A percentile compares a stretch with the other conserved stretches of the same genome.
phyloP scores from a whole-genome alignment of 2,329 filamentous ascomycete species.

The Hymenoscyphus fructigenus region DNA sequence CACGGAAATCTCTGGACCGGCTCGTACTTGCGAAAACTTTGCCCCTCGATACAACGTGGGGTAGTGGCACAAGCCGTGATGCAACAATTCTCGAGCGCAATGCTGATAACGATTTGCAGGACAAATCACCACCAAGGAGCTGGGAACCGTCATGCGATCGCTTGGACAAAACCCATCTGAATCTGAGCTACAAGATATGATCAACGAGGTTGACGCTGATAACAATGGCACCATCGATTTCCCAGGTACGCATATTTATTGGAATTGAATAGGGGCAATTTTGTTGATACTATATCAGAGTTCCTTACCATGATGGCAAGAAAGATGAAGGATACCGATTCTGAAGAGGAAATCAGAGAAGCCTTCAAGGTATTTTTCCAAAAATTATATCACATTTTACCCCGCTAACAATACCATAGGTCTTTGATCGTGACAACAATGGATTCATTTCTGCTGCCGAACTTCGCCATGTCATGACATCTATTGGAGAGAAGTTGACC shows the following conservation, averaged over 20 bases:
- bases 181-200: slow-evolving; percentile 90
- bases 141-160: slow-evolving; percentile 88
- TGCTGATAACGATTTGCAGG: slow-evolving; percentile 49
- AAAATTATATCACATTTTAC: slow-evolving; percentile 5
- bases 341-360: slow-evolving; percentile 86
- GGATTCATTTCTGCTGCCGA: slow-evolving; percentile 88
- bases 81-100: background rate
- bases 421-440: slow-evolving; percentile 88
- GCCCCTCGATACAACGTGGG: slow-evolving; percentile 11
- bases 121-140: slow-evolving; percentile 89
- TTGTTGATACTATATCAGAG: slow-evolving; percentile 52
- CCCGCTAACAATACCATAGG: slow-evolving; percentile 41
- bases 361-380: slow-evolving; percentile 69
- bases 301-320: slow-evolving; percentile 93
- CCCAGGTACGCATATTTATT: slow-evolving; percentile 60
- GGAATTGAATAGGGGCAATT: background rate
- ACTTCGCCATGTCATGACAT: slow-evolving; percentile 88
- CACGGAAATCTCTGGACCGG: background rate
- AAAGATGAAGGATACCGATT: slow-evolving; percentile 93
- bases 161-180: slow-evolving; percentile 88
- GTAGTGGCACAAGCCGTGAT: background rate
- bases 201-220: slow-evolving; percentile 89
- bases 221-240: slow-evolving; percentile 94
- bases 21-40: background rate
- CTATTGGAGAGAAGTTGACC: slow-evolving; percentile 86